Percentiles rank a stretch among this genome's conserved stretches.
Evolutionary conservation across 768 basidiomycete species (phyloP).

Genomic region (Hebeloma cylindrosporum): DNA sequence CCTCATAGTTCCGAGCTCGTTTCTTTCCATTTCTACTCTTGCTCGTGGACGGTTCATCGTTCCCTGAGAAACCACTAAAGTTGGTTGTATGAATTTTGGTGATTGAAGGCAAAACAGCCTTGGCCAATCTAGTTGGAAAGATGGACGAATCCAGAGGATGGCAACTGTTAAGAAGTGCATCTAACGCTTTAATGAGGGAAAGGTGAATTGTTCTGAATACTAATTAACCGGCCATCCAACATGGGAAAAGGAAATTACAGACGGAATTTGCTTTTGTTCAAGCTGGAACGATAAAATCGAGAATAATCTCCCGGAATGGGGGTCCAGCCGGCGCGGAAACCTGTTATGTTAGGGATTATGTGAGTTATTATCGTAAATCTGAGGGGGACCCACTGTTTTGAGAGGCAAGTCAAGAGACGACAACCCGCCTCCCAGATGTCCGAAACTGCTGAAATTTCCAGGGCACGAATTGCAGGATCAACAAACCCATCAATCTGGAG

Average conservation of each 20-base stretch:
- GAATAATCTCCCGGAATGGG: conserved; percentile 54
- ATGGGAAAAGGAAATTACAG: conserved; percentile 22
- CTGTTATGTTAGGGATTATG: conserved; percentile 34
- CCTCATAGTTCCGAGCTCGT: conserved; percentile 68
- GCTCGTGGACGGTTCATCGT: conserved; percentile 21
- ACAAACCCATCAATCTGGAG: conserved; percentile 49
- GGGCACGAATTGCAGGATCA: conserved; percentile 49
- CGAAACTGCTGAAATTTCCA: conserved; percentile 56
- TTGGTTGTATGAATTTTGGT: conserved; percentile 45
- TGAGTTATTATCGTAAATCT: neutral
- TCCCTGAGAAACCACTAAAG: conserved; percentile 18
- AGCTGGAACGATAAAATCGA: conserved; percentile 57
- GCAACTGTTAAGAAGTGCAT: conserved; percentile 42
- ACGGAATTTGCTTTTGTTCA: conserved; percentile 55
- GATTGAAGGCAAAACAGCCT: conserved; percentile 50
- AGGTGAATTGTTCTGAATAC: conserved; percentile 34
- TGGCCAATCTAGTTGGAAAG: conserved; percentile 52
- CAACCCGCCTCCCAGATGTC: conserved; percentile 55
- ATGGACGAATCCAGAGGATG: conserved; percentile 49
- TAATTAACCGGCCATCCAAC: neutral
- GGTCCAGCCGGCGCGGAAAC: conserved; percentile 50
- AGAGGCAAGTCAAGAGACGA: conserved; percentile 47
- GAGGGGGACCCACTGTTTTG: conserved; percentile 43
- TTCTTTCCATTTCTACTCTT: conserved; percentile 64
- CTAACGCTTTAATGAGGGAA: conserved; percentile 45